These are phyloP conservation scores for Amylocarpus encephaloides DNA, from an alignment of 2,329 filamentous ascomycete genomes.

Conservation along the genomic window DNA sequence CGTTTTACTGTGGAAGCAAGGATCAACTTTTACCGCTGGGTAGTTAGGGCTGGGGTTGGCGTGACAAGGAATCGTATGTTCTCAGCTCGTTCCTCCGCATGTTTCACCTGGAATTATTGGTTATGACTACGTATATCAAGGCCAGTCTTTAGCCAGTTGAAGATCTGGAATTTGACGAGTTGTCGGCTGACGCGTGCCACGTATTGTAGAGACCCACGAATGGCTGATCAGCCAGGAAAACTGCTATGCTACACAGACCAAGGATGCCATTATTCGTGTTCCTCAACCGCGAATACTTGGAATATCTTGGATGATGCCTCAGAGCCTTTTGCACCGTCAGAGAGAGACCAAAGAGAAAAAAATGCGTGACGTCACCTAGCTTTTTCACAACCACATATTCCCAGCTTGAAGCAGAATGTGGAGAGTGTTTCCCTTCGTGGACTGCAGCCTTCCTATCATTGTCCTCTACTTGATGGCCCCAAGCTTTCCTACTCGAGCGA, in stretches of 20 bases:
- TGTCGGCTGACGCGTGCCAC: neutral
- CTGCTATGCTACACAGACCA: neutral
- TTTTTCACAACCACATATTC: too few relatives aligned
- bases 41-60: neutral
- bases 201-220: neutral
- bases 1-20: neutral
- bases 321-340: neutral
- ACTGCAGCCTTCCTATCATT: too few relatives aligned
- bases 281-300: neutral
- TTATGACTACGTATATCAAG: neutral
- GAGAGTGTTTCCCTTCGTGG: too few relatives aligned
- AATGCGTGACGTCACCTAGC: neutral
- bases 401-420: too few relatives aligned
- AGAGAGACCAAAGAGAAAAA: neutral
- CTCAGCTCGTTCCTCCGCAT: neutral
- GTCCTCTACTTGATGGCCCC: too few relatives aligned
- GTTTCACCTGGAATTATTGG: neutral
- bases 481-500: too few relatives aligned
- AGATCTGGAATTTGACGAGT: neutral
- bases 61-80: neutral
- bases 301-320: neutral
- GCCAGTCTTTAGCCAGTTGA: too few relatives aligned
- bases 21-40: neutral
- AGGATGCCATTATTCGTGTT: neutral
- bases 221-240: neutral